These are phyloP conservation scores for Didymella exigua DNA, from an alignment of 2,329 filamentous ascomycete genomes.

Conservation along the genomic window DNA sequence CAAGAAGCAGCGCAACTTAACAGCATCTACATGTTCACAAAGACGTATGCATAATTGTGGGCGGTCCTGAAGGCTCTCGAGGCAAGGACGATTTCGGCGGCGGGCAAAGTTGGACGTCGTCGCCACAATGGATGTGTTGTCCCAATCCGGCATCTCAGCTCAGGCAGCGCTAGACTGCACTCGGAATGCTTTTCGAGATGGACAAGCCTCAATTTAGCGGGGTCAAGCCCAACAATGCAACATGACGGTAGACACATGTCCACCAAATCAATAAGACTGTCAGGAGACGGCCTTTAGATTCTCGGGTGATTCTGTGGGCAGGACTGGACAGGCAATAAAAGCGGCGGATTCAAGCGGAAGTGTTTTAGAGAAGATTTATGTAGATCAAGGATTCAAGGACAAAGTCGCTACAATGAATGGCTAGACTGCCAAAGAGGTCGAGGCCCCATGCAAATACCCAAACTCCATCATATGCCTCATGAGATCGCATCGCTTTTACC, in stretches of 20 bases:
- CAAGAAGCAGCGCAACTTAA: neutral
- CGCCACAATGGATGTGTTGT: conserved; percentile 17
- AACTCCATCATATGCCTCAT: conserved; percentile 29
- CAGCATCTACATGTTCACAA: neutral
- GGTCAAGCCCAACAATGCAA: neutral
- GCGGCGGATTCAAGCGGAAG: neutral
- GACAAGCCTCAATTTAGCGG: conserved; percentile 3
- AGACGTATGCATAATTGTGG: neutral
- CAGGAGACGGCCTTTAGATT: neutral
- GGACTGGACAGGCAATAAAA: neutral
- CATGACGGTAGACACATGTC: neutral
- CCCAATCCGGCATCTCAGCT: conserved; percentile 11
- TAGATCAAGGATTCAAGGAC: conserved; percentile 3
- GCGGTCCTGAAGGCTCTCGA: neutral
- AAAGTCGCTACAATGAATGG: conserved; percentile 12
- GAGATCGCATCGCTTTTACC: conserved; percentile 19
- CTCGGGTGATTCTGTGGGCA: neutral
- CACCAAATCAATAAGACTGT: neutral
- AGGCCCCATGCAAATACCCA: conserved; percentile 25
- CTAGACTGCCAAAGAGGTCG: conserved; percentile 15
- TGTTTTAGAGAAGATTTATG: neutral
- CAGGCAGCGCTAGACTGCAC: neutral
- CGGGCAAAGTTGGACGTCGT: neutral
- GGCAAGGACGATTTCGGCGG: neutral
- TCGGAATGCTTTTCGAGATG: conserved; percentile 1